Base-by-base conservation (phyloP, 192 early-diverging fungal genomes). In the Umbelopsis sp. region DNA sequence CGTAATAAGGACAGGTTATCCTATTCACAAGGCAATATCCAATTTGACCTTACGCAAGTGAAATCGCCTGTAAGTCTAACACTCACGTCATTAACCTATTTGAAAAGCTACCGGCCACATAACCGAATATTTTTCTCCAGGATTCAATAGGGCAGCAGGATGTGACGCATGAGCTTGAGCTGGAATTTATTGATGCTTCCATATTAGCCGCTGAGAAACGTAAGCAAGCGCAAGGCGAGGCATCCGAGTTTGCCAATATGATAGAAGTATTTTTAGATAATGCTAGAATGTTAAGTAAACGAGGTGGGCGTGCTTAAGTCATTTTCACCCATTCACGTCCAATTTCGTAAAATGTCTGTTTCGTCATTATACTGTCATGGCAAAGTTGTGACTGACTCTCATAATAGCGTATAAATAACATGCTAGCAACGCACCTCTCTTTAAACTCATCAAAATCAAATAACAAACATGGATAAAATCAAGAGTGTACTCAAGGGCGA, bases 41-140 rank as follows among this genome's bases (percentile, higher is more conserved):
- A 88, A 70, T 86, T 98, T 64, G 96, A 98, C 72, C 81, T 98
- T 35, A 98, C 96, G 0, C 93, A 95, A 77, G 94, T 96, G 37
- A 86, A 80, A 49, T 52, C 67, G 18, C 79, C 86, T 69, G 78
- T 82, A 79, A 52, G 80, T 47, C 70, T 49, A 35, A 49, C 33
- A 21, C n/a, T 66, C n/a, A 48, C 41, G n/a, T 22, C 41, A 44
- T 49, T 47, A 44, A 25, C 46, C 69, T 5, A 15, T 46, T 18
- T 46, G 23, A 45, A 68, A 61, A n/a, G 64, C 4, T 74, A 41
- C 53, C 20, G 12, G 41, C 1, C 66, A 35, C 51, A 22, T 20
- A 45, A 23, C 47, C 64, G 2, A 18, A 12, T 35, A 64, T 73
- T 51, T 79, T 74, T 75, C 77, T 23, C 68, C 70, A 64, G 46